phyloP scores from a whole-genome alignment of 1,139 yeast species.

The Taiozyma sp. region DNA sequence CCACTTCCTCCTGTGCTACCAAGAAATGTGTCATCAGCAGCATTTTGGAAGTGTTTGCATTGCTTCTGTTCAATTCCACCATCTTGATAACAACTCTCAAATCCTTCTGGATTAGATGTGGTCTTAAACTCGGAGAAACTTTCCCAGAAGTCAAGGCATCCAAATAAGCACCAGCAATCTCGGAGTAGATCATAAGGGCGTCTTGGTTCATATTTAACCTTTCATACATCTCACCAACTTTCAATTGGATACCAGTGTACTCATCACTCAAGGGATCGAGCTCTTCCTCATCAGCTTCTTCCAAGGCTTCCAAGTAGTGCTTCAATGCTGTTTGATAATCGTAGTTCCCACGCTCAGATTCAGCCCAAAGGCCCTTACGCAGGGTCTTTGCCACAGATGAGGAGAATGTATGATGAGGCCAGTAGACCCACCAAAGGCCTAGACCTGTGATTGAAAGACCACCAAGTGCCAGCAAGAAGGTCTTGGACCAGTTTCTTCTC shows the following conservation, averaged over 20 bases:
- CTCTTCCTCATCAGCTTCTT: constrained; percentile 38
- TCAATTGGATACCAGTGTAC: constrained; percentile 81
- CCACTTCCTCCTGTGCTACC: constrained; percentile 59
- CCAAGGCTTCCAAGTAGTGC: constrained; percentile 53
- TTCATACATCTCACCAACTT: constrained; percentile 84
- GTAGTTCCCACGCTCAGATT: constrained; percentile 62
- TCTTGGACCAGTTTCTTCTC: constrained; percentile 18
- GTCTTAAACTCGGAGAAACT: constrained; percentile 33
- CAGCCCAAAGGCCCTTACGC: constrained; percentile 80
- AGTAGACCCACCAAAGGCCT: constrained; percentile 44
- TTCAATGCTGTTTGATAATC: constrained; percentile 62
- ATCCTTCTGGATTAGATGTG: constrained; percentile 66
- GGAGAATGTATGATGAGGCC: constrained; percentile 57
- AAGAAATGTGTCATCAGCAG: constrained; percentile 57
- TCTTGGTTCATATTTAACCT: constrained; percentile 52
- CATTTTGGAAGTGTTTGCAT: constrained; percentile 51
- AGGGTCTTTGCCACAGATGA: constrained; percentile 60
- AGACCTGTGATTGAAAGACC: constrained; percentile 32
- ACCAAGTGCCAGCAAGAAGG: constrained; percentile 20
- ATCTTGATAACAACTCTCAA: constrained; percentile 63
- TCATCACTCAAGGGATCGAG: constrained; percentile 58
- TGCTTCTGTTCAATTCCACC: constrained; percentile 47
- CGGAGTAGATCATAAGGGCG: constrained; percentile 62
- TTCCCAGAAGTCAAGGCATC: constrained; percentile 41
- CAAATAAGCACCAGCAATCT: constrained; percentile 57